These are phyloP conservation scores for Fraxinus anomala DNA, from an alignment of 257 asterid genomes.

Conservation along the genomic window DNA sequence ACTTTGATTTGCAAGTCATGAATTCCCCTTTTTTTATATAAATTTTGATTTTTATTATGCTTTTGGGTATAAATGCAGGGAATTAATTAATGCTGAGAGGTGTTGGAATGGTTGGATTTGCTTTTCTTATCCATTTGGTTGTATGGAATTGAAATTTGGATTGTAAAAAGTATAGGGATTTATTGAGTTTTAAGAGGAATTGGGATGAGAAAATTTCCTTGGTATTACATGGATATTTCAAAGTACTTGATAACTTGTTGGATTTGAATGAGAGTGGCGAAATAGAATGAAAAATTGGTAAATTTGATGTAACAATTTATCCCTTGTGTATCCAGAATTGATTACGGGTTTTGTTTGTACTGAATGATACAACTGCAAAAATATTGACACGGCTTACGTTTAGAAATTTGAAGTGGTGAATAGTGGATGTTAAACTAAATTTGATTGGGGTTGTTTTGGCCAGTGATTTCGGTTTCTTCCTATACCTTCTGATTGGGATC, in stretches of 20 bases:
- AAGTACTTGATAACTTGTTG: constrained; percentile 12
- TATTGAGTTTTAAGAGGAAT: neutral
- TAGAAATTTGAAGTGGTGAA: constrained; percentile 8
- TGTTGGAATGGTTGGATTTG: constrained; percentile 17
- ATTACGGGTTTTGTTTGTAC: neutral
- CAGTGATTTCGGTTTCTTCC: neutral
- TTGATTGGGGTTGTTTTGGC: constrained; percentile 11
- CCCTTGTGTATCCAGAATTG: constrained; percentile 3
- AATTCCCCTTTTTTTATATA: neutral
- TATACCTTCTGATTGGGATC: constrained; percentile 22
- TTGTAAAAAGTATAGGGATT: constrained; percentile 1
- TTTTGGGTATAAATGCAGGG: constrained; percentile 36
- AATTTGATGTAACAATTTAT: constrained; percentile 17
- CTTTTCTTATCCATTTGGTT: constrained; percentile 7
- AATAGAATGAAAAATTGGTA: neutral
- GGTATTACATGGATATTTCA: neutral
- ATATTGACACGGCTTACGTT: neutral
- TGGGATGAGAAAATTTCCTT: neutral
- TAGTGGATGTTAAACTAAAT: constrained; percentile 4
- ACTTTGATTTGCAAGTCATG: constrained; percentile 44
- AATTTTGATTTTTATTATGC: constrained; percentile 5
- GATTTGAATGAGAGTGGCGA: constrained; percentile 26
- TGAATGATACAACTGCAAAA: constrained; percentile 1
- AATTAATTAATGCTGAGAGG: constrained; percentile 21
- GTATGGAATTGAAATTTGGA: constrained; percentile 12